phyloP scores from a whole-genome alignment of 140 eudicot genomes.

The Cichorium intybus region DNA sequence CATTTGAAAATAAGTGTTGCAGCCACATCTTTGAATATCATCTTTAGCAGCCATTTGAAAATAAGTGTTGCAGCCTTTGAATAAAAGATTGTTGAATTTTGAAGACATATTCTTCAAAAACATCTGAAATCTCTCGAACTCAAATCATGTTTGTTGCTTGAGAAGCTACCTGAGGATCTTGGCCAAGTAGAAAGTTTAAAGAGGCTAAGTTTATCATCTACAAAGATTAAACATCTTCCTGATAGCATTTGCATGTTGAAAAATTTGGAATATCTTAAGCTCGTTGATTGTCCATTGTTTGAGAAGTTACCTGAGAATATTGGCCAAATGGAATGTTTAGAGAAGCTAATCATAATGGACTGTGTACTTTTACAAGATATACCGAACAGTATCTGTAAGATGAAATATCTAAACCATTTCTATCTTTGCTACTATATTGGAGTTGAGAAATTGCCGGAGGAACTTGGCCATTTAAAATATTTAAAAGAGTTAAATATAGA shows the following conservation, averaged over 20 bases:
- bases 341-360: not conserved
- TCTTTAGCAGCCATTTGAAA: too few species aligned
- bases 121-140: too few species aligned
- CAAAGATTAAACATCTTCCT: not conserved
- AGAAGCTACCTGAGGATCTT: not conserved
- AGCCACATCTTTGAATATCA: too few species aligned
- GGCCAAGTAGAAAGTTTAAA: not conserved
- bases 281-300: not conserved
- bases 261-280: not conserved
- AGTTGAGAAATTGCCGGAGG: not conserved
- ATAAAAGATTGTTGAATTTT: too few species aligned
- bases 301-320: not conserved
- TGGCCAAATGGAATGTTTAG: not conserved
- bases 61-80: too few species aligned
- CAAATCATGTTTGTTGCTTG: not conserved
- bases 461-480: not conserved
- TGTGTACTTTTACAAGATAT: too few species aligned
- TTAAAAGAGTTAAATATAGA: not conserved
- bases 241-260: not conserved
- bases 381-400: too few species aligned
- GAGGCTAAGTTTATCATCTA: not conserved
- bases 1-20: too few species aligned
- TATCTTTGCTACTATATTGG: too few species aligned
- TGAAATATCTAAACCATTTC: not conserved
- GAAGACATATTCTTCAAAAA: not conserved